Evolutionary conservation across 2,329 filamentous ascomycete genomes (phyloP), one percentile per base, ranked within the genome.

Genomic region (Penicillium sp.): DNA sequence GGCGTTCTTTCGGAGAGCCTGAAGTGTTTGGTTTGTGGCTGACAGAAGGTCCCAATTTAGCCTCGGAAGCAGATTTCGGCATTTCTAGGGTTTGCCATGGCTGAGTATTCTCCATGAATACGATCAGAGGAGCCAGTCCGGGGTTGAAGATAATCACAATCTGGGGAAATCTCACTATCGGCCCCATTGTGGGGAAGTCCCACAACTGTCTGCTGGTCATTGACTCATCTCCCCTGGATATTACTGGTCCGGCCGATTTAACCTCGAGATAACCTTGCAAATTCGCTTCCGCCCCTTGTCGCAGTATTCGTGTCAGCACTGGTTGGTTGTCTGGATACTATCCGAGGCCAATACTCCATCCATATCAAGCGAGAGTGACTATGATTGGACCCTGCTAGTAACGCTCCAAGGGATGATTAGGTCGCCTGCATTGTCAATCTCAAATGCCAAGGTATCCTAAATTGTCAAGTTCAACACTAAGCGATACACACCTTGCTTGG

Each of bases 91-190:
- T 16, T 38, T 24, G 18, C 32, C 21, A 22, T 27, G 21, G 18
- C 18, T 11, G 10, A 11, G 5, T 40, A n/a, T 40, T 41, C 43
- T 43, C 38, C 50, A 41, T 27, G 31, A n/a, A 31, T 50, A 16
- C 31, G 41, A 32, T 48, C 34, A 27, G 18, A 39, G 24, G 16
- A 18, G 18, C 39, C 21, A 48, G 29, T 21, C 38, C 16, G 39
- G 40, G 53, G 41, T 39, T 7, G 18, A 36, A 56, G 53, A 50
- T 31, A 21, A 14, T 32, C 7, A 38, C 42, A 55, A 44, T 57
- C 55, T 50, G 51, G 55, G 51, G 55, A 51, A 55, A 45, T 31
- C 44, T 22, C 41, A 27, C 24, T 27, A 13, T 41, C 32, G 44
- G 40, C 29, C 38, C 31, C 14, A n/a, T 44, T 48, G 45, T 48